Evolutionary conservation across 2,329 filamentous ascomycete genomes (phyloP), one percentile per base, ranked within the genome.

Genomic region (Fusarium brachygibbosum): DNA sequence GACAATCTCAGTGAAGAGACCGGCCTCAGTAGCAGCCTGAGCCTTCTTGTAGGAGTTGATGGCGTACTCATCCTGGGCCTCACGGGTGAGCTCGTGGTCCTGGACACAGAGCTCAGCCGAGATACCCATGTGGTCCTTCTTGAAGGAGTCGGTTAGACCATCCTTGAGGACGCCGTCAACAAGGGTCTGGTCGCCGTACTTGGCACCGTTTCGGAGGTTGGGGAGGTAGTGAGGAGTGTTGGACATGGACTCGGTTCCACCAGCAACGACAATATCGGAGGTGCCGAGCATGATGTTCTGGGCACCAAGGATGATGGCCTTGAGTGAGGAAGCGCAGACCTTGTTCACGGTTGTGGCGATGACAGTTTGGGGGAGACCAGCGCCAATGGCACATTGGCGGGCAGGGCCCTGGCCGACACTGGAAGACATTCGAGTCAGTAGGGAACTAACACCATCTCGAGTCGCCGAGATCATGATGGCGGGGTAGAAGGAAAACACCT

Each of bases 261-360:
- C 96, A 71, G 94, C 96, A 63, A 99, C 93, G 70, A 99, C 90
- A 71, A 98, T 91, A 74, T 93, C 91, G 70, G 95, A 95, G 79
- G 93, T 97, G 74, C 96, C 95, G 55, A 94, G 97, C 81, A 98
- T 94, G 84, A 99, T 99, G 76, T 95, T 98, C 83, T 98, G 96
- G 52, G 95, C 93, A 74, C 92, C 96, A 65, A 99, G 87, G 72
- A 97, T 93, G 78, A 99, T 91, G 74, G 96, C 93, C 86, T 99
- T 99, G 79, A 98, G 85, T 44, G 91, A 91, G 12, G 94, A 98
- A 70, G 96, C 96, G 87, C 96, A 99, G 79, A 99, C 96, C 86
- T 99, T 99, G 91, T 99, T 99, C 78, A 99, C 89, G 53, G 94
- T 97, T 45, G 96, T 99, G 83, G 91, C 92, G 74, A 97, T 88